These are phyloP conservation scores for Babesia ovata DNA, from an alignment of 169 alveolate genomes.

Conservation along the genomic window DNA sequence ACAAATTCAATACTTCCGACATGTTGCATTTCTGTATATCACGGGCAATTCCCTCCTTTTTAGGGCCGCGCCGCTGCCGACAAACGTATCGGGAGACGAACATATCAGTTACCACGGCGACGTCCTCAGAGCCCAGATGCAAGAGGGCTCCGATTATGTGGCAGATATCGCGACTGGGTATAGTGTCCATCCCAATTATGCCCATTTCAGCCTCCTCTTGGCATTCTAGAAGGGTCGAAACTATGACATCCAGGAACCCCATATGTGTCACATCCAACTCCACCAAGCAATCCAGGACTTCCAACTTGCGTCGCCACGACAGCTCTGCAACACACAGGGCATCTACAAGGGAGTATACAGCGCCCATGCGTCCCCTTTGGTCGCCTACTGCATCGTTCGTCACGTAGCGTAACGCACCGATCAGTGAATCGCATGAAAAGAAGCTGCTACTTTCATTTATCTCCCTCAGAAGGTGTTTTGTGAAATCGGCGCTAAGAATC, in stretches of 20 bases:
- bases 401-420: constrained; percentile 16
- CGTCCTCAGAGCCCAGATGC: neutral
- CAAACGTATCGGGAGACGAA: constrained; percentile 4
- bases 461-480: neutral
- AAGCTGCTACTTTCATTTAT: neutral
- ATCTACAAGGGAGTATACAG: constrained; percentile 10
- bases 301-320: constrained; percentile 2
- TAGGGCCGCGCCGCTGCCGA: neutral
- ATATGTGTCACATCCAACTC: constrained; percentile 4
- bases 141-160: neutral
- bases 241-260: neutral
- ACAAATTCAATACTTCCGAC: constrained; percentile 3
- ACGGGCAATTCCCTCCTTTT: neutral
- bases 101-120: neutral
- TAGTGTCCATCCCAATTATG: constrained; percentile 15
- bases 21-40: constrained; percentile 15
- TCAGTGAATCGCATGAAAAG: neutral
- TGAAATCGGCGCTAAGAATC: neutral
- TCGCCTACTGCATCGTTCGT: neutral
- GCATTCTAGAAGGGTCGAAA: neutral
- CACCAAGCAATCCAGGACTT: constrained; percentile 14
- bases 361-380: neutral
- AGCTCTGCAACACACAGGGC: neutral
- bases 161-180: constrained; percentile 12
- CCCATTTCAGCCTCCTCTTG: neutral